Conservation (phyloP, 345 rosid species). For the Tarenaya hassleriana region DNA sequence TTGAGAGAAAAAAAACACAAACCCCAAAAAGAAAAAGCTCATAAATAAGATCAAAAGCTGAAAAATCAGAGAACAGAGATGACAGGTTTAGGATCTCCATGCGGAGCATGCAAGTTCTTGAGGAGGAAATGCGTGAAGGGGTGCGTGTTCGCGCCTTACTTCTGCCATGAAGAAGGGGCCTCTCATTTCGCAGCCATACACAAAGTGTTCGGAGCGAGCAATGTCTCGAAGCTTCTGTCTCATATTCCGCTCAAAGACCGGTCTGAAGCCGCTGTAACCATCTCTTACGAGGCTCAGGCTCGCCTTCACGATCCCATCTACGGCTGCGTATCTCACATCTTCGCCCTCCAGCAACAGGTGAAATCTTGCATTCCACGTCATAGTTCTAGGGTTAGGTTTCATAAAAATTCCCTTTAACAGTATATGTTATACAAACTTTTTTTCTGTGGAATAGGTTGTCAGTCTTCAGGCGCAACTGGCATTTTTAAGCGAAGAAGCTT, state of each 20-base stretch:
- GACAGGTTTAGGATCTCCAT: constrained; percentile 79
- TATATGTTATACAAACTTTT: too few relatives aligned
- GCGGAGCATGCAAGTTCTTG: constrained; percentile 97
- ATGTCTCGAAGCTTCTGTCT: constrained; percentile 78
- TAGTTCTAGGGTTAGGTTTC: too few relatives aligned
- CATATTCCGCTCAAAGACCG: constrained; percentile 69
- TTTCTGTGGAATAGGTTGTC: too few relatives aligned
- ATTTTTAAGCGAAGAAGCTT: constrained; percentile 67
- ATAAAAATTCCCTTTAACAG: too few relatives aligned
- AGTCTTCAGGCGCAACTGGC: constrained; percentile 80
- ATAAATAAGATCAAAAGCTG: too few relatives aligned
- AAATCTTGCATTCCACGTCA: too few relatives aligned
- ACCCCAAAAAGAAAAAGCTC: too few relatives aligned
- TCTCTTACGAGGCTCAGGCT: constrained; percentile 93
- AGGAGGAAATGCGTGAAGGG: constrained; percentile 88
- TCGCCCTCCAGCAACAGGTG: constrained; percentile 97
- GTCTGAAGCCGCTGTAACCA: constrained; percentile 77
- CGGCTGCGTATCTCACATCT: constrained; percentile 94
- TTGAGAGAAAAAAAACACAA: constrained; percentile 5
- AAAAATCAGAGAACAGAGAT: constrained; percentile 15
- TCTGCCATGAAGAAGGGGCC: constrained; percentile 91
- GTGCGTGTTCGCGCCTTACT: constrained; percentile 92
- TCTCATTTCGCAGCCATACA: constrained; percentile 85
- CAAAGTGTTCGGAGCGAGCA: constrained; percentile 95
- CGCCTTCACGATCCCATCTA: constrained; percentile 92